Evolutionary conservation across 768 basidiomycete genomes (phyloP).

Genomic region (Pseudohyphozyma bogoriensis): DNA sequence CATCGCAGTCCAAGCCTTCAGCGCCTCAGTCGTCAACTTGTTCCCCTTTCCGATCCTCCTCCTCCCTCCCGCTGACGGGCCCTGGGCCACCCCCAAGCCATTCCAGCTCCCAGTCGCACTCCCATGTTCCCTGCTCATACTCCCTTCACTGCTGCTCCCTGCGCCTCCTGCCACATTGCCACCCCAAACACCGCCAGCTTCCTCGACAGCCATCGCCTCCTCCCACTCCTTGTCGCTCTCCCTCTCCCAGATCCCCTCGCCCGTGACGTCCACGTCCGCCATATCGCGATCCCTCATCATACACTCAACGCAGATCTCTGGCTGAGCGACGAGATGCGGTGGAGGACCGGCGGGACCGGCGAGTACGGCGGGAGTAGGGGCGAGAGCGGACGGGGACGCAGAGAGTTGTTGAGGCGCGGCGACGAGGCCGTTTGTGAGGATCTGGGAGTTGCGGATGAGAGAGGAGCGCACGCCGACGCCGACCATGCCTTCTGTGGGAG

Average conservation of each 20-base stretch:
- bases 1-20: constrained; percentile 44
- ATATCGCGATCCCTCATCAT: constrained; percentile 98
- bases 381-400: no score
- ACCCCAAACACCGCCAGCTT: constrained; percentile 37
- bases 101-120: constrained; percentile 14
- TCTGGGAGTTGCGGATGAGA: not conserved
- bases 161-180: no score
- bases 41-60: constrained; percentile 33
- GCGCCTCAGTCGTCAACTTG: constrained; percentile 35
- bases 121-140: constrained; percentile 18
- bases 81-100: constrained; percentile 11
- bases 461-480: not conserved
- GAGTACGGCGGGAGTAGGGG: no score
- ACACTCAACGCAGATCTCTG: constrained; percentile 87
- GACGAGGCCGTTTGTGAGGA: no score
- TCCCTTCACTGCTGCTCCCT: constrained; percentile 8
- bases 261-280: constrained; percentile 83
- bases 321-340: constrained; percentile 30
- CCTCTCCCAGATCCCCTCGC: constrained; percentile 80
- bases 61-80: constrained; percentile 17
- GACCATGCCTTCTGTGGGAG: not conserved
- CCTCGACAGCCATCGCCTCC: constrained; percentile 68
- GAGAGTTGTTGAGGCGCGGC: no score
- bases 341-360: not conserved
- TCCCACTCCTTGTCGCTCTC: constrained; percentile 73